Base-by-base conservation (phyloP, 768 basidiomycete species). In the Boletus pseudo-olivaceus region DNA sequence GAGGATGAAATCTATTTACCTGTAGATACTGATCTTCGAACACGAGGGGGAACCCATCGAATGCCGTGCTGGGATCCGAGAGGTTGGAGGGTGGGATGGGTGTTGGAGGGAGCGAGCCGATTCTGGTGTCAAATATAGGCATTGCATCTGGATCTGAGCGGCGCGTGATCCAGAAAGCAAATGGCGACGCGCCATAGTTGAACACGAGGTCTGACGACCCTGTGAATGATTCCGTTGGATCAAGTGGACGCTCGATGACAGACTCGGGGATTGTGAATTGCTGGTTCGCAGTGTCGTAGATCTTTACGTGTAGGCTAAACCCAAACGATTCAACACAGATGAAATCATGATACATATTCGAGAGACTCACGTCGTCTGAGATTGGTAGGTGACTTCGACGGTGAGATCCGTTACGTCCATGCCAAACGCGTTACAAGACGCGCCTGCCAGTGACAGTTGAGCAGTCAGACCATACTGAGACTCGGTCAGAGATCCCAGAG, bases 21-120 rank as follows among this genome's bases (percentile, higher is more conserved):
- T 90, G 87, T 20, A 92, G 76, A 64, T 90, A 91, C 62, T 86
- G 85, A 57, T 91, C 82, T 60, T 91, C 88, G 62, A 91, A 91
- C 12, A 92, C 80, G 11, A 92, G 73, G 0, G 83, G 80, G 53
- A 88, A 87, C 0, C 78, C 83, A 51, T 83, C 76, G 17, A 90
- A 73, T 3, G 79, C 77, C 0, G 83, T 84, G 5, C 75, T 77
- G 45, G 76, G 75, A 56, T 84, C 82, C 8, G 65, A 69, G 0
- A 75, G 32, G 37, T 82, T 78, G n/a, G 79, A 73, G 11, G 86
- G 76, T n/a, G 79, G 71, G 33, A 82, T 81, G 1, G 84, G 82
- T 3, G 85, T 78, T 4, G 73, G 54, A 1, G 87, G 87, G 9
- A 90, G 74, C 0, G 85, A 87, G 0, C 76, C 59, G 9, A 78